Evolutionary conservation across 305 asterid species (phyloP).

Genomic region (Solanum chacoense): DNA sequence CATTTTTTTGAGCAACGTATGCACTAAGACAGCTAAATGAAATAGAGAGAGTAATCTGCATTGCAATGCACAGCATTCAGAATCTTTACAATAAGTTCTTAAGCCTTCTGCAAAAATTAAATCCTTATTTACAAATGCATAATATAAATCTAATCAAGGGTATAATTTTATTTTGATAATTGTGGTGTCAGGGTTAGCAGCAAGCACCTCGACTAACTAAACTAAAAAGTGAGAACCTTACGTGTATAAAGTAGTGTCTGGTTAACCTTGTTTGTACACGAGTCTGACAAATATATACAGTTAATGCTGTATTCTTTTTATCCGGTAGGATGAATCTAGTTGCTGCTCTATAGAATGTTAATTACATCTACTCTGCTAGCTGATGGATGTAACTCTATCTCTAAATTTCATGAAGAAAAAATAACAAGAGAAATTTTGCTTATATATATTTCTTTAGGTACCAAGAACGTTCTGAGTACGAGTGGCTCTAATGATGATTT

Average conservation of each 20-base stretch:
- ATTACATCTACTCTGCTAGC: background rate
- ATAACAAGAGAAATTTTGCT: background rate
- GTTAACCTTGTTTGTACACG: background rate
- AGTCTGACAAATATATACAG: background rate
- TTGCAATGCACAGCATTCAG: background rate
- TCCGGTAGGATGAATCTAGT: background rate
- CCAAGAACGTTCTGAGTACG: slow-evolving; percentile 39
- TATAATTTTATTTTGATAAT: background rate
- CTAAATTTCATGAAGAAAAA: background rate
- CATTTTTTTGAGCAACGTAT: background rate
- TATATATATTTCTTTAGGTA: slow-evolving; percentile 1
- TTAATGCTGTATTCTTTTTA: background rate
- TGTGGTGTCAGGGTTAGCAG: background rate
- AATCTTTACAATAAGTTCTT: background rate
- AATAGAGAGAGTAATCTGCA: background rate
- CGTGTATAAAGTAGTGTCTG: background rate
- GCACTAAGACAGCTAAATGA: background rate
- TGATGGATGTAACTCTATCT: background rate
- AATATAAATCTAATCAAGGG: background rate
- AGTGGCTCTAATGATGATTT: slow-evolving; percentile 38
- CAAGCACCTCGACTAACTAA: background rate
- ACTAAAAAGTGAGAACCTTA: background rate
- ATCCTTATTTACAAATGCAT: background rate
- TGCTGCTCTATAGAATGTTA: background rate
- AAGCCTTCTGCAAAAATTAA: background rate